Conservation (phyloP, 768 basidiomycete genomes). For the Tricholoma sp. region DNA sequence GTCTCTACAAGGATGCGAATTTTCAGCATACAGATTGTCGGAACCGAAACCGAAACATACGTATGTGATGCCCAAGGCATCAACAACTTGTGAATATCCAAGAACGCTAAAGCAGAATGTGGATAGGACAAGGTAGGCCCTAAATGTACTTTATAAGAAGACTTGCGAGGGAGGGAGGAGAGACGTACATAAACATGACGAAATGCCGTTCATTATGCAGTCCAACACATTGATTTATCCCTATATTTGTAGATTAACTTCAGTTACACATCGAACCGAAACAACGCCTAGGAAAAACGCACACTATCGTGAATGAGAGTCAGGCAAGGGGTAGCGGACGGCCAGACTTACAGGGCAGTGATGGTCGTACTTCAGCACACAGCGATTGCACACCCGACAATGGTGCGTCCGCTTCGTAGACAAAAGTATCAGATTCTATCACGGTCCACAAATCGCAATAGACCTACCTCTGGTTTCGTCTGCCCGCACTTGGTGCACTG, state of each 20-base stretch:
- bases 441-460: not conserved
- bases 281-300: conserved; percentile 15
- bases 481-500: conserved; percentile 67
- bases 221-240: conserved; percentile 98
- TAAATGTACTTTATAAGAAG: conserved; percentile 20
- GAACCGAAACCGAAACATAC: conserved; percentile 28
- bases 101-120: conserved; percentile 55
- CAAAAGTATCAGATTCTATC: conserved; percentile 8
- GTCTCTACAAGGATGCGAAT: conserved; percentile 16
- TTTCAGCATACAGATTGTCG: not conserved
- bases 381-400: conserved; percentile 86
- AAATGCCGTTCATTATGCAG: conserved; percentile 95
- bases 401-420: conserved; percentile 77
- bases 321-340: conserved; percentile 1
- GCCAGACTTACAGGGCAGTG: conserved; percentile 77
- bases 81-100: conserved; percentile 58
- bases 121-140: conserved; percentile 75
- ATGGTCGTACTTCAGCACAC: conserved; percentile 87
- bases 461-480: conserved; percentile 72
- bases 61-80: conserved; percentile 52
- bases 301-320: conserved; percentile 29
- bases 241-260: conserved; percentile 30
- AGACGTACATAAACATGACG: conserved; percentile 81
- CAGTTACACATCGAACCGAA: not conserved
- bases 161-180: not conserved